Evolutionary conservation across 1,284 basidiomycete species (phyloP), one percentile per base, ranked within the genome.

Genomic region (Coniferiporia sulphurascens): DNA sequence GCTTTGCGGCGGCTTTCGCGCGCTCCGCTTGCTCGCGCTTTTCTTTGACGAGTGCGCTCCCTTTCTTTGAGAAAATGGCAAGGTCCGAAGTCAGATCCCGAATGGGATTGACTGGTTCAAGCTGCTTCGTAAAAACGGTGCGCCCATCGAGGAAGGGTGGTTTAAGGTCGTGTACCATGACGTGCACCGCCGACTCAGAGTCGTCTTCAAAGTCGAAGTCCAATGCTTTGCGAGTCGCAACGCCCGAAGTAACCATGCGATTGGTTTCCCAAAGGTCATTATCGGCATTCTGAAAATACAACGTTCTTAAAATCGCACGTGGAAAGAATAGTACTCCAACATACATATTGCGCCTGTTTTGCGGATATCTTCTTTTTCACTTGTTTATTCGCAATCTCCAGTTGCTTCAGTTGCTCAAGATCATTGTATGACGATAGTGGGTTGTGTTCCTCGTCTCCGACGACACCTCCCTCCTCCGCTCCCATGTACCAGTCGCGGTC

Each of bases 241-340:
- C 88, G 68, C 97, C 97, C 12, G 95, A 98, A 0, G 92, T 94
- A 10, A 95, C 80, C 87, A 99, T 93, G 68, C 95, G 91, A 68
- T 99, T 98, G 6, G 91, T 91, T 77, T 99, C 97, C 97, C 97
- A 99, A 1, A 96, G 78, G 66, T 99, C 96, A 66, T 95, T 96
- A 71, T 99, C 97, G 21, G 93, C 93, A 66, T 98, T 98, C 91
- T 95, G n/a, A 48, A 43, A 34, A n/a, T 36, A 35, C 65, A 21
- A 15, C 62, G 15, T 12, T 8, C 44, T 43, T 43, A 59, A 38
- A 58, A 51, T 41, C 15, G 22, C 46, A 45, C 48, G 46, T 17
- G 17, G 8, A 17, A 34, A n/a, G 21, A 6, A 17, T 10, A 15
- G 17, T 10, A 41, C 12, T 41, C 3, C 9, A 3, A 79, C 89